phyloP scores from a whole-genome alignment of 2,329 filamentous ascomycete genomes.

The Phaeomoniella chlamydospora region DNA sequence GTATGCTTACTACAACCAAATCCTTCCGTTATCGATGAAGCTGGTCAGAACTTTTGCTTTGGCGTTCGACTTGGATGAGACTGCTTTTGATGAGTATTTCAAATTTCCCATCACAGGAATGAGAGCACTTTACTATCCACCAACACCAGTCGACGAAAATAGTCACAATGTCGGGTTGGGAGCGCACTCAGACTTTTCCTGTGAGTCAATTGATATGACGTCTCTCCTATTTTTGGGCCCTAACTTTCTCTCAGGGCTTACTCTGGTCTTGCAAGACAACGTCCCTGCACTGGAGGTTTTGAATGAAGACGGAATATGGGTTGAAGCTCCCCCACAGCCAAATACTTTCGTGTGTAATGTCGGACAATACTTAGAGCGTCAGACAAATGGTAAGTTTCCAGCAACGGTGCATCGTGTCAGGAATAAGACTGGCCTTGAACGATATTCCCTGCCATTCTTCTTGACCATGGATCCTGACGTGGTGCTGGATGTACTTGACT shows the following conservation, averaged over 20 bases:
- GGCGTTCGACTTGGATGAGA: conserved; percentile 23
- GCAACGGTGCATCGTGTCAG: conserved; percentile 31
- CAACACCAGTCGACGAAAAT: conserved; percentile 13
- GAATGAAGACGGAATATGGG: conserved; percentile 25
- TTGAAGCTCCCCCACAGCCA: conserved; percentile 24
- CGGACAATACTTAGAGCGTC: conserved; percentile 26
- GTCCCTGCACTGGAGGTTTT: conserved; percentile 32
- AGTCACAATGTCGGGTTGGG: conserved; percentile 19
- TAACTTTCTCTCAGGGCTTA: conserved; percentile 14
- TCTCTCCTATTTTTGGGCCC: background rate
- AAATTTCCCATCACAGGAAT: conserved; percentile 27
- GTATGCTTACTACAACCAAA: conserved; percentile 18
- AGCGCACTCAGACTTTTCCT: conserved; percentile 17
- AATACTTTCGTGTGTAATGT: conserved; percentile 30
- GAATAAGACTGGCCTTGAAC: conserved; percentile 14
- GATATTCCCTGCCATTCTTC: conserved; percentile 33
- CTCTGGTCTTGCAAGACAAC: conserved; percentile 29
- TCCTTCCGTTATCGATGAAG: conserved; percentile 17
- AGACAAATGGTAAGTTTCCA: conserved; percentile 26
- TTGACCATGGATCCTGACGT: conserved; percentile 30
- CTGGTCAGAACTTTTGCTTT: conserved; percentile 21
- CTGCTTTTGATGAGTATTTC: conserved; percentile 21
- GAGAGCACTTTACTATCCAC: conserved; percentile 25
- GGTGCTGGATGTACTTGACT: conserved; percentile 19
- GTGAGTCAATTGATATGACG: background rate